Percentiles rank a stretch among this genome's conserved stretches.
Conservation (phyloP, 768 basidiomycete genomes). For the Boletus bicolor region DNA sequence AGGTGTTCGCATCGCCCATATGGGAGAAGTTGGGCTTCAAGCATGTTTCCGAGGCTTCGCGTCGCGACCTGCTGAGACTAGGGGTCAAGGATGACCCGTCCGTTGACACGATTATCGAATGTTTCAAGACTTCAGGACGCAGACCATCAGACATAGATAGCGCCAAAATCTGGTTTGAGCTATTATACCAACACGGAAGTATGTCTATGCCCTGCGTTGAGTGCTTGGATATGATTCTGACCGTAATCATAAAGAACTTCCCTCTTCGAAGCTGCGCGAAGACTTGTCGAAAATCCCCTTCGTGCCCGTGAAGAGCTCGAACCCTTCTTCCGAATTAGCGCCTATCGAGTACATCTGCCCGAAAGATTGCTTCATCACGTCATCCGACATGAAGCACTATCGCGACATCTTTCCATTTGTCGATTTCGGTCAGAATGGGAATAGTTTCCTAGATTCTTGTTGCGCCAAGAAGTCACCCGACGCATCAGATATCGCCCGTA, state of each 20-base stretch:
- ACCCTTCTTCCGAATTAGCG: not conserved
- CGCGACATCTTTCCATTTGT: conserved; percentile 12
- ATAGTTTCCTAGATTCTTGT: conserved; percentile 13
- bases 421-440: conserved; percentile 11
- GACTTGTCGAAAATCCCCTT: conserved; percentile 7
- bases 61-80: conserved; percentile 10
- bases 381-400: conserved; percentile 2
- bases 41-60: not conserved
- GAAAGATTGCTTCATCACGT: conserved; percentile 15
- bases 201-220: not conserved
- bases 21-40: conserved; percentile 14
- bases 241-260: not conserved
- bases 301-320: conserved; percentile 5
- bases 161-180: conserved; percentile 8
- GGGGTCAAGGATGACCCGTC: conserved; percentile 9
- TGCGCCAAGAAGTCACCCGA: conserved; percentile 14
- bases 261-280: conserved; percentile 3
- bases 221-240: not conserved
- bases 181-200: conserved; percentile 7
- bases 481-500: conserved; percentile 9
- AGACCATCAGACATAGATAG: not conserved
- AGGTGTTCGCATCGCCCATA: conserved; percentile 9
- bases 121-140: not conserved
- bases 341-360: not conserved
- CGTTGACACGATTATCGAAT: not conserved